Percentiles rank a stretch among this genome's conserved stretches.
Evolutionary conservation across 495 filamentous ascomycete genomes (phyloP).

Genomic region (Glarea lozoyensis): DNA sequence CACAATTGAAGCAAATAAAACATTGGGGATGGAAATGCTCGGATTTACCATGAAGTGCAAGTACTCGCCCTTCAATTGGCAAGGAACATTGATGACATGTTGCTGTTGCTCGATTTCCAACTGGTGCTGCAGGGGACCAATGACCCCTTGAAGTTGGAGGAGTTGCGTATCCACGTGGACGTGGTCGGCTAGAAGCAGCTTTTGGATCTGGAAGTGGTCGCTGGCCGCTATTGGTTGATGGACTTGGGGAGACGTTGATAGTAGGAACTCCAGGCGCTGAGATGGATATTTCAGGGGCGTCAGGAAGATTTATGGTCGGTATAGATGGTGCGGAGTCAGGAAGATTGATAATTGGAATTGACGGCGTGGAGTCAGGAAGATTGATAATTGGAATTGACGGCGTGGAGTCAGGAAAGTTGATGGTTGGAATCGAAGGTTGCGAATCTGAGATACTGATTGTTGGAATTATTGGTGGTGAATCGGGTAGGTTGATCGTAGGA

Average conservation of each 20-base stretch:
- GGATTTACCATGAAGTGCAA: conserved; percentile 58
- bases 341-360: conserved; percentile 55
- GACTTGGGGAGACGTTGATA: conserved; percentile 8
- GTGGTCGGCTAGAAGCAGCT: conserved; percentile 19
- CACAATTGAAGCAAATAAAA: conserved; percentile 84
- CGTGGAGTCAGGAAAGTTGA: conserved; percentile 30
- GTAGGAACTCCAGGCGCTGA: conserved; percentile 15
- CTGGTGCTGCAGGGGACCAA: conserved; percentile 25
- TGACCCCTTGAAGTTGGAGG: conserved; percentile 20
- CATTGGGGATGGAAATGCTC: conserved; percentile 88
- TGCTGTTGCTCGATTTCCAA: conserved; percentile 57
- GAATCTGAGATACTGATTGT: conserved; percentile 50
- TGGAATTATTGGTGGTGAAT: conserved; percentile 38
- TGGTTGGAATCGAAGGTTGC: conserved; percentile 28
- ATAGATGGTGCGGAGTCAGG: conserved; percentile 31
- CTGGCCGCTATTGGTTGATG: conserved; percentile 15
- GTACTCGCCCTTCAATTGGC: conserved; percentile 82
- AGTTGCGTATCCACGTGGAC: conserved; percentile 20
- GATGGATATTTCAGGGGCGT: conserved; percentile 25
- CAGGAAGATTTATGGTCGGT: conserved; percentile 37
- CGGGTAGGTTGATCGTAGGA: too few relatives aligned
- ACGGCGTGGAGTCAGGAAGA: conserved; percentile 36
- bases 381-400: conserved; percentile 49
- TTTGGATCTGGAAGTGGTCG: conserved; percentile 33
- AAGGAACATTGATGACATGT: conserved; percentile 76